phyloP scores from a whole-genome alignment of 2,329 filamentous ascomycete species.

The Raffaelea arxii region DNA sequence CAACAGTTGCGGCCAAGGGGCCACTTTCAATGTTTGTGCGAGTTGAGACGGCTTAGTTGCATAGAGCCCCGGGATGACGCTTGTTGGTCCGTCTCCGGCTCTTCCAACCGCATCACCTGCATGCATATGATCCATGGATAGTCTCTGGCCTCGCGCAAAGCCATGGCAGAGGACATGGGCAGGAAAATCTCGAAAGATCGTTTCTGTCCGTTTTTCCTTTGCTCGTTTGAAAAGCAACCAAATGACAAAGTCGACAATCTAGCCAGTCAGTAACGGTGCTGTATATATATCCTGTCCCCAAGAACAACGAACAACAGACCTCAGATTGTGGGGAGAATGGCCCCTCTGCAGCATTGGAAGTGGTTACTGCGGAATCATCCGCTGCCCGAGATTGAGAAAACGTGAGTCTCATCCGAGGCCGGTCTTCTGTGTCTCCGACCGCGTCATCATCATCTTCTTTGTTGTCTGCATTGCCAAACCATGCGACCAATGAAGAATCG shows the following conservation, averaged over 20 bases:
- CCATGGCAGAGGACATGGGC: slow-evolving; percentile 64
- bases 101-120: too few species aligned
- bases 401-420: slow-evolving; percentile 45
- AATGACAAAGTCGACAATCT: slow-evolving; percentile 71
- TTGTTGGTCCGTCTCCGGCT: too few species aligned
- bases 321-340: slow-evolving; percentile 51
- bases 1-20: slow-evolving; percentile 68
- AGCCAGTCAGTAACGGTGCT: background rate
- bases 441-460: background rate
- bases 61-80: slow-evolving; percentile 54
- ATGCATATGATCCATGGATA: background rate
- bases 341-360: slow-evolving; percentile 34
- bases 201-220: slow-evolving; percentile 42
- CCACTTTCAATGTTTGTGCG: slow-evolving; percentile 55
- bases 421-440: slow-evolving; percentile 23
- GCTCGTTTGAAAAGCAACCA: slow-evolving; percentile 63
- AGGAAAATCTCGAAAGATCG: background rate
- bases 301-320: slow-evolving; percentile 30
- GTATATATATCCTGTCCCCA: background rate
- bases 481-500: slow-evolving; percentile 60
- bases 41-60: slow-evolving; percentile 58
- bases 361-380: slow-evolving; percentile 46
- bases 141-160: slow-evolving; percentile 44
- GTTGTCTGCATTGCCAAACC: slow-evolving; percentile 18
- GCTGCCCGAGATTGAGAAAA: slow-evolving; percentile 48